phyloP scores from a whole-genome alignment of 2,329 filamentous ascomycete species.

The Grosmannia penicillata region DNA sequence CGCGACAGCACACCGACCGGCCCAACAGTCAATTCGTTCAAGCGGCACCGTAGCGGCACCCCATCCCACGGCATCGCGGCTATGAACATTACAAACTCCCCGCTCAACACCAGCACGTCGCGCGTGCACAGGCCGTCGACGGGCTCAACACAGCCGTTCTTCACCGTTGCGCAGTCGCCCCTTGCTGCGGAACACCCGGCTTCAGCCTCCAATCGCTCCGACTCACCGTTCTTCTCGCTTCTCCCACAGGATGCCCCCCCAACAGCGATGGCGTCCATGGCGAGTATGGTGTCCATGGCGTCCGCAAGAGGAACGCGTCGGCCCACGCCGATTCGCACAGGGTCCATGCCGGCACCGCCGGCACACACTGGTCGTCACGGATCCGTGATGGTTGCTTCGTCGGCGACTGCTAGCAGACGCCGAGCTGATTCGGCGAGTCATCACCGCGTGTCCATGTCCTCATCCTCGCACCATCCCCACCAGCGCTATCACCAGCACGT shows the following conservation, averaged over 20 bases:
- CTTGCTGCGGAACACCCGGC: slow-evolving; percentile 13
- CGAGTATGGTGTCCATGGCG: neutral
- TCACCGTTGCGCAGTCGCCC: slow-evolving; percentile 20
- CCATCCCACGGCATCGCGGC: slow-evolving; percentile 14
- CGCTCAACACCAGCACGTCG: slow-evolving; percentile 9
- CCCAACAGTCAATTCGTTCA: neutral
- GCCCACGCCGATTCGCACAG: slow-evolving; percentile 34
- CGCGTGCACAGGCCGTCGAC: slow-evolving; percentile 3
- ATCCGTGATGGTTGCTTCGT: slow-evolving; percentile 20
- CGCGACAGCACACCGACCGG: slow-evolving; percentile 2
- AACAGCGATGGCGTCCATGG: too few species aligned
- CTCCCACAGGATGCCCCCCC: neutral
- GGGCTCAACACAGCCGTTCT: slow-evolving; percentile 23
- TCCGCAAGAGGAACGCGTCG: slow-evolving; percentile 17
- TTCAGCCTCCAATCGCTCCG: neutral
- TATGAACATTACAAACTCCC: neutral
- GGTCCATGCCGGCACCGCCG: slow-evolving; percentile 28
- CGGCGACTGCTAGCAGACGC: slow-evolving; percentile 19
- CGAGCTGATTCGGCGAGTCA: slow-evolving; percentile 28
- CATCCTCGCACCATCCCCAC: neutral
- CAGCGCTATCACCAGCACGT: neutral
- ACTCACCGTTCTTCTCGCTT: slow-evolving; percentile 7
- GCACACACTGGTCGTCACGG: slow-evolving; percentile 10
- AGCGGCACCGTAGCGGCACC: neutral
- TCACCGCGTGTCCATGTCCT: slow-evolving; percentile 5